Base-by-base conservation (phyloP, 1,284 basidiomycete genomes). In the Boletus subluridellus region DNA sequence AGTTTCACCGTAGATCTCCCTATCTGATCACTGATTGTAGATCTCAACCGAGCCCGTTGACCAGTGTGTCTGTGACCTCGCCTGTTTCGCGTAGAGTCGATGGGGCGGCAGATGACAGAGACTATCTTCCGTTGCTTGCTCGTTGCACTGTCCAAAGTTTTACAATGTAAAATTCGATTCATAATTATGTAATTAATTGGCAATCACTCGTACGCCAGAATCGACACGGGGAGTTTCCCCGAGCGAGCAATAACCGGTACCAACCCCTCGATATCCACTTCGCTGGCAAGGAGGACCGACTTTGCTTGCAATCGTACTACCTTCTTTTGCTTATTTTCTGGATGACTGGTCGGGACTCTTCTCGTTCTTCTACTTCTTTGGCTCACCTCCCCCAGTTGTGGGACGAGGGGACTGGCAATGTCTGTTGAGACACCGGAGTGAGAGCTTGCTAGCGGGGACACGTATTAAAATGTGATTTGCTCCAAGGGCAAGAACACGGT, bases 401-500 rank as follows among this genome's bases (percentile, higher is more conserved):
- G 3, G 14, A 14, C 17, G n/a, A 32, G 12, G n/a, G n/a, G 46
- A 10, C 5, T n/a, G 45, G 15, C 30, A 8, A 14, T 32, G 7
- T 11, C 45, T n/a, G 11, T 45, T 15, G 17, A 48, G 39, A 50
- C 6, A n/a, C 17, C 11, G 9, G 9, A 17, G 26, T 12, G 14
- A 57, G 58, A 26, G 3, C 17, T 51, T 47, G 21, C 28, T 41
- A 52, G 35, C 17, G 32, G 32, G 54, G 53, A 42, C 38, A 24
- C 28, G 37, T 24, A 55, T 63, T 42, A 55, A 48, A 30, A 28
- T 50, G 49, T 45, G 52, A 61, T 46, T 51, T 48, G 46, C 54
- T 49, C 52, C 53, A 10, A 21, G 28, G 32, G 39, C 50, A 35
- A 54, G 38, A 38, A 14, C 42, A 49, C 51, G 54, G 51, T 58